These are phyloP conservation scores for Alternaria panax DNA, from an alignment of 2,329 filamentous ascomycete species.

Conservation along the genomic window DNA sequence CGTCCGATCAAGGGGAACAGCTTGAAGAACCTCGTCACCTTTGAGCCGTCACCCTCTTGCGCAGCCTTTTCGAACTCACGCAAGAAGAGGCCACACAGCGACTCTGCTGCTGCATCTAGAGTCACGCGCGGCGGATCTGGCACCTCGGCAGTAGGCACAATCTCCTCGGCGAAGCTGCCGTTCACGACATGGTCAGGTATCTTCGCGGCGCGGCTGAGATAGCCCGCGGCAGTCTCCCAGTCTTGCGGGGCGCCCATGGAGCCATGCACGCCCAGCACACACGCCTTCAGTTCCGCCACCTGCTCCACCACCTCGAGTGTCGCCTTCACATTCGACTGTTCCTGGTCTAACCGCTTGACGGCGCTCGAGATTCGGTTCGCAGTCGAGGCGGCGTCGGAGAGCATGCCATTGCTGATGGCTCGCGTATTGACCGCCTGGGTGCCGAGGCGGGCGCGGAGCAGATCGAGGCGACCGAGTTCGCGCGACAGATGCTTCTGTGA, in stretches of 20 bases:
- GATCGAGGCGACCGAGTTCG: constrained; percentile 85
- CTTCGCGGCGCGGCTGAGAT: constrained; percentile 81
- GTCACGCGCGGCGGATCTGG: constrained; percentile 90
- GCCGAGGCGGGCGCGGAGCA: constrained; percentile 86
- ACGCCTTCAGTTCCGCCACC: constrained; percentile 95
- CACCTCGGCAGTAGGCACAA: constrained; percentile 94
- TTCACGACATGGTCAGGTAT: constrained; percentile 82
- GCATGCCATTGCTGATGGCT: constrained; percentile 87
- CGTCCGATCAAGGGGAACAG: constrained; percentile 92
- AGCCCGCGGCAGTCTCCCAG: constrained; percentile 95
- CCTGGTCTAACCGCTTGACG: constrained; percentile 85
- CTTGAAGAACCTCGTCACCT: constrained; percentile 97
- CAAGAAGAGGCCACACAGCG: constrained; percentile 86
- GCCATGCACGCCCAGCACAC: constrained; percentile 90
- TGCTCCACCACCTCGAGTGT: constrained; percentile 93
- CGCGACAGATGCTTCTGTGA: constrained; percentile 87
- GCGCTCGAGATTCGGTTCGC: constrained; percentile 85
- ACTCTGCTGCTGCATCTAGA: constrained; percentile 85
- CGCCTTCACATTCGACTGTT: constrained; percentile 89
- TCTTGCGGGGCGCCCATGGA: constrained; percentile 98
- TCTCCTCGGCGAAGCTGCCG: constrained; percentile 86
- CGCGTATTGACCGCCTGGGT: constrained; percentile 85
- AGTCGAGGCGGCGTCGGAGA: constrained; percentile 83
- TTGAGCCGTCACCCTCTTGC: constrained; percentile 82
- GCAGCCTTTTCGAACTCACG: constrained; percentile 95